Percentiles rank a stretch among this genome's conserved stretches.
Conservation (phyloP, 257 asterid species). For the Gentiana macrophylla region DNA sequence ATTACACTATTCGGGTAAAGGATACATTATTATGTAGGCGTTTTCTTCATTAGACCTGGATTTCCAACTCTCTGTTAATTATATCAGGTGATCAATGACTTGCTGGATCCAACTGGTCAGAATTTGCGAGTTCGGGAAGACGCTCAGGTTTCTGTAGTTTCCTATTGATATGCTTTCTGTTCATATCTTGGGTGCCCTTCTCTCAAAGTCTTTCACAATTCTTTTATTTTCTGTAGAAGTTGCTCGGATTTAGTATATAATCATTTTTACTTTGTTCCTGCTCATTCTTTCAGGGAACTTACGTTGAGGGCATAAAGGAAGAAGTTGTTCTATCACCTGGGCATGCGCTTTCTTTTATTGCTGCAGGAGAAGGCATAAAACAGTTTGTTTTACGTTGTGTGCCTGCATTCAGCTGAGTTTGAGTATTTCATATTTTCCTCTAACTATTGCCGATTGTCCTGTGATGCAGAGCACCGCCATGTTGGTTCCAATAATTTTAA, state of each 20-base stretch:
- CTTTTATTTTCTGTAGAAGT: neutral
- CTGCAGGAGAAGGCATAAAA: constrained; percentile 92
- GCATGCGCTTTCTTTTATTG: constrained; percentile 97
- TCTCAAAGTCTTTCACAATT: constrained; percentile 1
- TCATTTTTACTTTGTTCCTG: too few relatives aligned
- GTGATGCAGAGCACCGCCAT: constrained; percentile 90
- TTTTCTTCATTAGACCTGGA: too few relatives aligned
- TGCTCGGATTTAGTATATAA: too few relatives aligned
- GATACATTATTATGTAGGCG: neutral
- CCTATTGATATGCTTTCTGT: constrained; percentile 3
- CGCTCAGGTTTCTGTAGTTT: constrained; percentile 56
- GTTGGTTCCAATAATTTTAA: constrained; percentile 98
- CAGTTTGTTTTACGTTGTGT: constrained; percentile 7
- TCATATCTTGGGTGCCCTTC: constrained; percentile 3
- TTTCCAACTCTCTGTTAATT: constrained; percentile 1
- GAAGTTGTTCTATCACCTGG: constrained; percentile 99
- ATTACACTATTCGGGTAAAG: neutral
- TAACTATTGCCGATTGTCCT: constrained; percentile 13
- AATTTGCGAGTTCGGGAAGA: constrained; percentile 97
- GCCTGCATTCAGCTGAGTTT: neutral
- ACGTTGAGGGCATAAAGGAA: constrained; percentile 98
- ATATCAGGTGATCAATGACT: constrained; percentile 86
- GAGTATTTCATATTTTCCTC: neutral
- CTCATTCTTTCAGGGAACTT: constrained; percentile 57
- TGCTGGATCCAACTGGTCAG: constrained; percentile 98